Evolutionary conservation across 1,284 basidiomycete genomes (phyloP), one percentile per base, ranked within the genome.

Genomic region (Apiotrichum siamense): DNA sequence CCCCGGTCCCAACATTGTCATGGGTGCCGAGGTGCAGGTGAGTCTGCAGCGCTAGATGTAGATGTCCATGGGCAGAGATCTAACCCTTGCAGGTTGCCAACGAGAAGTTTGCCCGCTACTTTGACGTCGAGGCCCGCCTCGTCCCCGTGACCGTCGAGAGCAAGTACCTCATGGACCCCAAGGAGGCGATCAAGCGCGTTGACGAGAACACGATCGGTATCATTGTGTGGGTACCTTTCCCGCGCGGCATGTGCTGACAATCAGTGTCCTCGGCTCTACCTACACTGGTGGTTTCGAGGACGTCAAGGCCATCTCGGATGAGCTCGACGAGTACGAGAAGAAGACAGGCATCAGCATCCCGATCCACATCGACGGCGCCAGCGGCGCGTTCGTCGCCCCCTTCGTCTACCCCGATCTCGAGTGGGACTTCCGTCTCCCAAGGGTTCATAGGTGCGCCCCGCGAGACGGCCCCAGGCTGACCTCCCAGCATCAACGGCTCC

Each of bases 231-330:
- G 66, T 57, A 6, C 24, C 20, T 26, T 20, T 27, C 17, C 20
- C 9, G 25, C 36, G n/a, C 17, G 24, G 18, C n/a, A 18, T 18
- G 20, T 23, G 11, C 13, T 50, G 40, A 41, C 35, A 27, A 12
- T 11, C 35, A 62, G 59, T 37, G 67, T 67, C 50, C 59, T 66
- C 26, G 79, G 78, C 12, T 77, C 75, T 50, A 96, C 92, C 15
- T 94, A 94, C 74, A 96, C 92, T 2, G 93, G 92, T 12, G 86
- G 87, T 61, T 96, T 93, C 66, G 93, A 97, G 66, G 84, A 87
- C 21, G 92, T 97, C 39, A 82, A 88, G 67, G 87, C 86, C 65
- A 87, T 97, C 83, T 77, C 84, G 3, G 82, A 85, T 48, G 77
- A 88, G 20, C 79, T 97, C 44, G 93, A 97, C 70, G 83, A 86